Base-by-base conservation (phyloP, 257 asterid species). In the Ajuga chamaepitys region DNA sequence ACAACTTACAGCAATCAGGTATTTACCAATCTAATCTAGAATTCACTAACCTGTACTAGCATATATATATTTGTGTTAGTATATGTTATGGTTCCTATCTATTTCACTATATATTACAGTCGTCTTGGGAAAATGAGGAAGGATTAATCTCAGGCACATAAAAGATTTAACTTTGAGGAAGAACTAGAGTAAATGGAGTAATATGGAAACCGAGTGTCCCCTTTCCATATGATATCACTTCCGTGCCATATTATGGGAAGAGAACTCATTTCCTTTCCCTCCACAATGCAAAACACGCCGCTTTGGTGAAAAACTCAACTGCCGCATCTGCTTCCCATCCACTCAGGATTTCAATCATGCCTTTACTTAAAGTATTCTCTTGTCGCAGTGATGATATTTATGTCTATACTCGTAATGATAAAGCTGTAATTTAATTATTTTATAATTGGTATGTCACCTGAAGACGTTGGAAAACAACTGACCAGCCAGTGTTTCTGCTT, bases 1-100 rank as follows among this genome's bases (percentile, higher is more conserved):
- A 70, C 83, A 75, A 70, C 82, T 94, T 76, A 80, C 98, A 0
- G 88, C 86, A 53, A 73, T 76, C 78, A 88, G 96, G 99, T 94
- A 85, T 53, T 67, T n/a, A 6, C 72, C 68, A 70, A 26, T 70
- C 68, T 26, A 48, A 17, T 26, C 58, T 62, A 63, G 41, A 62
- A 52, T 38, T 69, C 32, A 44, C 16, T 3, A 65, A 52, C 54
- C 64, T 51, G 25, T 42, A 68, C 64, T 45, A 13, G 54, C 58
- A 21, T 60, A 9, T 32, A 2, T 59, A 7, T 46, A 11, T 65
- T 25, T 38, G 45, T 45, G 66, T 66, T 16, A 5, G 26, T 47
- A 20, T 55, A 24, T 68, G 7, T 56, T 30, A 50, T 60, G 60
- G n/a, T n/a, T 69, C 68, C 41, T 58, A 59, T 60, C 28, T 50